These are phyloP conservation scores for Apiosordaria backusii DNA, from an alignment of 495 filamentous ascomycete genomes.

Conservation along the genomic window DNA sequence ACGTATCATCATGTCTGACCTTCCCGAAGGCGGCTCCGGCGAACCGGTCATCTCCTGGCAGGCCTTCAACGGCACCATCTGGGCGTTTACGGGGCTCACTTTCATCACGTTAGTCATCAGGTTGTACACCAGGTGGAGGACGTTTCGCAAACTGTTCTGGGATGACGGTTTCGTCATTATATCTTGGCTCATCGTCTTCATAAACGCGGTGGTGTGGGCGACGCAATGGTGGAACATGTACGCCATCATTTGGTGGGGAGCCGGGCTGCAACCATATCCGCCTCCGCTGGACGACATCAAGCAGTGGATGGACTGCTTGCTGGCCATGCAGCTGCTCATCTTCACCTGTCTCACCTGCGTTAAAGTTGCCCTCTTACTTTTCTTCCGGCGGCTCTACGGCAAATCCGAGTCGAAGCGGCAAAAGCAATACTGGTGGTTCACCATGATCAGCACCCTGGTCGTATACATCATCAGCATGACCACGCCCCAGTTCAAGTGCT, in stretches of 20 bases:
- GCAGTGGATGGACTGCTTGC: not conserved
- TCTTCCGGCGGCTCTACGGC: slow-evolving; percentile 29
- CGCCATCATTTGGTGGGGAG: slow-evolving; percentile 2
- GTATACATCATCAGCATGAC: slow-evolving; percentile 16
- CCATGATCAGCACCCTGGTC: slow-evolving; percentile 17
- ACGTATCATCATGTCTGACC: not conserved
- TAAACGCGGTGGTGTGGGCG: slow-evolving; percentile 12
- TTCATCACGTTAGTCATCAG: slow-evolving; percentile 9
- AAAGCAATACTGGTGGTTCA: slow-evolving; percentile 21
- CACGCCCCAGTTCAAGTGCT: slow-evolving; percentile 1
- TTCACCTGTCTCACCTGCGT: slow-evolving; percentile 26
- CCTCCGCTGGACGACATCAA: slow-evolving; percentile 2
- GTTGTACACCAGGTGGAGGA: slow-evolving; percentile 8
- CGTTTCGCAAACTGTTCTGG: slow-evolving; percentile 11
- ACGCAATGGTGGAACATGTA: slow-evolving; percentile 5
- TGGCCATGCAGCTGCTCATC: slow-evolving; percentile 23
- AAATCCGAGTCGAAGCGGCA: slow-evolving; percentile 14
- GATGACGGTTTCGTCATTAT: slow-evolving; percentile 16
- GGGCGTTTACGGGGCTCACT: slow-evolving; percentile 1
- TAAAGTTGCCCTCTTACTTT: slow-evolving; percentile 32
- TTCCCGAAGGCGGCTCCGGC: not conserved
- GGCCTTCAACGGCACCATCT: slow-evolving; percentile 10
- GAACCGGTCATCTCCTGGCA: not conserved
- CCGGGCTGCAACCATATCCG: not conserved
- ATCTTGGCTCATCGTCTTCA: slow-evolving; percentile 6